Evolutionary conservation across 2,329 filamentous ascomycete genomes (phyloP).

Genomic region (Microcera coccophila): DNA sequence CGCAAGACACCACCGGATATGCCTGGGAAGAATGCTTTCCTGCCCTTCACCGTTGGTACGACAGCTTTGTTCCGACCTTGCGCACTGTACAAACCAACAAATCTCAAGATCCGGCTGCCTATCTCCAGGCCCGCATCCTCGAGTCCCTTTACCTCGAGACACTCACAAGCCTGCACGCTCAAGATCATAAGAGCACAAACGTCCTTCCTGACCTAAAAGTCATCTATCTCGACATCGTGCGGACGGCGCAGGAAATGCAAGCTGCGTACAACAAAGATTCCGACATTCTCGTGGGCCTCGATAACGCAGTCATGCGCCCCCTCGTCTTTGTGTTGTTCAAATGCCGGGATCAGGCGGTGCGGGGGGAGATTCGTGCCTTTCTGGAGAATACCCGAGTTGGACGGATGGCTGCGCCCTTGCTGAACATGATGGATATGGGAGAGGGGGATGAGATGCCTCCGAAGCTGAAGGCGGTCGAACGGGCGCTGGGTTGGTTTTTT

Average conservation of each 20-base stretch:
- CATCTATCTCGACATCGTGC: slow-evolving; percentile 18
- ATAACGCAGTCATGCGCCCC: slow-evolving; percentile 19
- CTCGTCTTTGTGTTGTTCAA: slow-evolving; percentile 19
- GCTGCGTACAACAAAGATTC: slow-evolving; percentile 2
- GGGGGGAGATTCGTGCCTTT: slow-evolving; percentile 9
- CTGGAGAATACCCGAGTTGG: slow-evolving; percentile 6
- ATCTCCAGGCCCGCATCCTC: slow-evolving; percentile 15
- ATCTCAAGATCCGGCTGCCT: slow-evolving; percentile 6
- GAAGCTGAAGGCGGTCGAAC: too few species aligned
- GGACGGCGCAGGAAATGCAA: slow-evolving; percentile 8
- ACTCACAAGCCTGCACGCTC: slow-evolving; percentile 11
- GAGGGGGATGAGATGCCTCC: too few species aligned
- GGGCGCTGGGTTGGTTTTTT: too few species aligned
- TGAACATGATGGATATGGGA: too few species aligned
- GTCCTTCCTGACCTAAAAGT: slow-evolving; percentile 16
- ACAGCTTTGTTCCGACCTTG: slow-evolving; percentile 12
- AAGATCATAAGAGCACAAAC: slow-evolving; percentile 7
- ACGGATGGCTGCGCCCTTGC: too few species aligned
- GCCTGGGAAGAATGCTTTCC: slow-evolving; percentile 11
- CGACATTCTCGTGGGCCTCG: slow-evolving; percentile 3
- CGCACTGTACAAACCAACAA: slow-evolving; percentile 9
- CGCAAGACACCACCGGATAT: background rate
- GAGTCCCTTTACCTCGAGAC: slow-evolving; percentile 19
- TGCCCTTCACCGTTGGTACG: slow-evolving; percentile 15
- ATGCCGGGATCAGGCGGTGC: slow-evolving; percentile 13